phyloP scores from a whole-genome alignment of 2,329 filamentous ascomycete species.

The Grosmannia serpens region DNA sequence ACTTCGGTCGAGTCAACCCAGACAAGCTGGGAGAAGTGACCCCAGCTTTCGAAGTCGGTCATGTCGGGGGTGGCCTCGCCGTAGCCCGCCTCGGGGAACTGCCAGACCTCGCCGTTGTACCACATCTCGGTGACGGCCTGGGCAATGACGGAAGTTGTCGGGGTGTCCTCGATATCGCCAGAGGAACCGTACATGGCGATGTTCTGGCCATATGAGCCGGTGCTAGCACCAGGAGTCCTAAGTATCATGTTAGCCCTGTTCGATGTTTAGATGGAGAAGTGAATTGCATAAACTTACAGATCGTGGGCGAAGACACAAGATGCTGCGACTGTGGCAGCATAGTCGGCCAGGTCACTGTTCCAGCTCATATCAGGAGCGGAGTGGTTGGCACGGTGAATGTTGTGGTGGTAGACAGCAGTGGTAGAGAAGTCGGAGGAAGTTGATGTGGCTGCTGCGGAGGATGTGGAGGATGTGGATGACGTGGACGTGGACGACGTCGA shows the following conservation, averaged over 20 bases:
- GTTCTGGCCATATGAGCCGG: conserved; percentile 77
- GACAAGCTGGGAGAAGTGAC: conserved; percentile 66
- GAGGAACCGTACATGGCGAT: conserved; percentile 54
- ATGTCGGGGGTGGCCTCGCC: conserved; percentile 48
- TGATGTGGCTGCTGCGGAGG: conserved; percentile 2
- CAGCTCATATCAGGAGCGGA: conserved; percentile 54
- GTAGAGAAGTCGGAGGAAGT: conserved; percentile 17
- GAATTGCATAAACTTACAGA: conserved; percentile 43
- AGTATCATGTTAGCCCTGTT: neutral
- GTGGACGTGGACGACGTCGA: neutral
- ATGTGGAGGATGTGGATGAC: neutral
- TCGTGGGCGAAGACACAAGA: conserved; percentile 66
- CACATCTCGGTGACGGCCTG: conserved; percentile 68
- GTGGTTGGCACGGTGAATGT: conserved; percentile 77
- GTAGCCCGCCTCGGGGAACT: conserved; percentile 45
- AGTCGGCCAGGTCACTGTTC: conserved; percentile 50
- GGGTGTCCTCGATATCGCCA: conserved; percentile 31
- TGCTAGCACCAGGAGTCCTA: conserved; percentile 38
- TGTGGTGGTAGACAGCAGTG: conserved; percentile 61
- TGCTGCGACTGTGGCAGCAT: conserved; percentile 51
- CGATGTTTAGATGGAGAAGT: neutral
- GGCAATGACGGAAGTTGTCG: conserved; percentile 44
- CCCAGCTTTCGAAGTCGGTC: conserved; percentile 52
- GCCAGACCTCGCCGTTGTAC: conserved; percentile 70
- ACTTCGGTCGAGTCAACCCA: conserved; percentile 53